Evolutionary conservation across 2,329 filamentous ascomycete genomes (phyloP).

Genomic region (Penicillium sp.): DNA sequence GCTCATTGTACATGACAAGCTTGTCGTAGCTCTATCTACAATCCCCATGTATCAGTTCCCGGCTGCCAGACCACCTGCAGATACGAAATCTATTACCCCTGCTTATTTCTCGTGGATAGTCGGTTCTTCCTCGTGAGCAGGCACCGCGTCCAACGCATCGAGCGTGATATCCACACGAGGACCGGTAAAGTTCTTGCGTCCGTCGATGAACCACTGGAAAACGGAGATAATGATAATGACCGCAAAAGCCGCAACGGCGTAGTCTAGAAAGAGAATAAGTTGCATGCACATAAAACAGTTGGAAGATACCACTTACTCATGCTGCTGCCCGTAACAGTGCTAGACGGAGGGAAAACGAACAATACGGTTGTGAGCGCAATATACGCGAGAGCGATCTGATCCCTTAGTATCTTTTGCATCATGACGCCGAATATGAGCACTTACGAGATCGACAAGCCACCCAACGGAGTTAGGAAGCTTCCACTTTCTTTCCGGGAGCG

Average conservation of each 20-base stretch:
- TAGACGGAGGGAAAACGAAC: conserved; percentile 70
- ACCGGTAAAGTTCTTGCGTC: conserved; percentile 60
- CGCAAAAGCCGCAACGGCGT: conserved; percentile 55
- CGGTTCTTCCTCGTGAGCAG: conserved; percentile 2
- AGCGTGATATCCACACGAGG: conserved; percentile 45
- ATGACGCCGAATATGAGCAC: conserved; percentile 10
- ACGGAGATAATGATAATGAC: conserved; percentile 59
- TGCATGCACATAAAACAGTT: neutral
- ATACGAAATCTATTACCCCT: neutral
- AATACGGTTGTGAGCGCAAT: conserved; percentile 69
- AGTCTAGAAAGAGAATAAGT: conserved; percentile 26
- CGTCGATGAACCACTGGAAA: conserved; percentile 61
- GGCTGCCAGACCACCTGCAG: neutral
- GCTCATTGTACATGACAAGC: neutral
- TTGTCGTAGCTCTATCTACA: neutral
- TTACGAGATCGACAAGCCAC: conserved; percentile 60
- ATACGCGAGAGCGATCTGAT: conserved; percentile 59
- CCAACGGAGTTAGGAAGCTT: conserved; percentile 55
- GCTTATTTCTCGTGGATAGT: conserved; percentile 12
- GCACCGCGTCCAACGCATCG: conserved; percentile 15
- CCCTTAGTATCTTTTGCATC: conserved; percentile 4
- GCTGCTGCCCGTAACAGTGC: conserved; percentile 64
- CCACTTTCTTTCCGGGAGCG: conserved; percentile 63
- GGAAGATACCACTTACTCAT: conserved; percentile 58
- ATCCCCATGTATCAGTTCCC: neutral